Percentiles rank a stretch among this genome's conserved stretches.
Evolutionary conservation across 306 rosid species (phyloP).

Genomic region (Pyrus betulifolia): DNA sequence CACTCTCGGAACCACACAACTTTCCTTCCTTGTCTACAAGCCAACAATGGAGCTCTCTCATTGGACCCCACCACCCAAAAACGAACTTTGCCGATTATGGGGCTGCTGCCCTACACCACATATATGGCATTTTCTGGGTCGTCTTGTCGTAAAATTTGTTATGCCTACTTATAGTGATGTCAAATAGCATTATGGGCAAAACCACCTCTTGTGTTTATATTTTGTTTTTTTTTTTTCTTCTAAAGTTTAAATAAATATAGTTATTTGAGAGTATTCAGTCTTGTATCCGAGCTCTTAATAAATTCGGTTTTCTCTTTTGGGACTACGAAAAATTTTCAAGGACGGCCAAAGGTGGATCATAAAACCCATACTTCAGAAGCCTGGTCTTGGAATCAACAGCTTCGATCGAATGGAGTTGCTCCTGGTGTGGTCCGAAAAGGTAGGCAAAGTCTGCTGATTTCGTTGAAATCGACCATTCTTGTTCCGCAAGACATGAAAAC

Average conservation of each 20-base stretch:
- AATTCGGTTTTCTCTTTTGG: no score
- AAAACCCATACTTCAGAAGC: no score
- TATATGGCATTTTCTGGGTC: slow-evolving; percentile 15
- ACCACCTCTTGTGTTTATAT: neutral
- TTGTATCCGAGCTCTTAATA: no score
- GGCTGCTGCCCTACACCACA: neutral
- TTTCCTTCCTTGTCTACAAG: slow-evolving; percentile 14
- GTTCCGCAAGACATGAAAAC: no score
- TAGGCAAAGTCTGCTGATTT: no score
- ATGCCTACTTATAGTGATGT: neutral
- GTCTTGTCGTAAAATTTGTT: slow-evolving; percentile 14
- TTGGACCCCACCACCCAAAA: slow-evolving; percentile 13
- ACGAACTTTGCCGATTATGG: neutral
- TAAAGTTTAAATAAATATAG: neutral
- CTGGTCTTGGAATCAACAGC: no score
- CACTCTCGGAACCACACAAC: neutral
- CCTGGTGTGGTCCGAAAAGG: no score
- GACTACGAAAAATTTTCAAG: no score
- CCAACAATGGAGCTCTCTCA: slow-evolving; percentile 35
- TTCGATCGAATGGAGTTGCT: no score
- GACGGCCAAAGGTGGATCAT: no score
- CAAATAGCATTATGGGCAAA: neutral
- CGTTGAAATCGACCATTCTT: no score
- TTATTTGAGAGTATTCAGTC: no score
- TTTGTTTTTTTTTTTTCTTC: neutral